A percentile compares a stretch with the other conserved stretches of the same genome.
phyloP scores from a whole-genome alignment of 257 asterid species.

The Solanum virginianum region DNA sequence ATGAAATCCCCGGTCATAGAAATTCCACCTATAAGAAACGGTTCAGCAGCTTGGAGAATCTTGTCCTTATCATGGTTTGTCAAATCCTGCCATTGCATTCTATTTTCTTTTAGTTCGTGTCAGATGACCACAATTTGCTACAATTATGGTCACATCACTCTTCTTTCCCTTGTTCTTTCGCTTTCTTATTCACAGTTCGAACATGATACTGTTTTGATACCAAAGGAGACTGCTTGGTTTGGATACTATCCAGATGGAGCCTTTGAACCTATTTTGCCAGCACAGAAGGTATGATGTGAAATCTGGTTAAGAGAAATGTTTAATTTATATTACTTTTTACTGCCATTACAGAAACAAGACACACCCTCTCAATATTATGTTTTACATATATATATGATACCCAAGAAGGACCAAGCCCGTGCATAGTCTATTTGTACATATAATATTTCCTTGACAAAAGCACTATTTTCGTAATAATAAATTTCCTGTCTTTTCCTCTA shows the following conservation, averaged over 20 bases:
- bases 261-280: slow-evolving; percentile 53
- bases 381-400: neutral
- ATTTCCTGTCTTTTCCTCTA: neutral
- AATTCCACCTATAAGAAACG: slow-evolving; percentile 76
- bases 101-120: neutral
- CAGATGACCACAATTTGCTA: neutral
- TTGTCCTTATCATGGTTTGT: slow-evolving; percentile 79
- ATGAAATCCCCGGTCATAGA: slow-evolving; percentile 59
- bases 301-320: neutral
- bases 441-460: neutral
- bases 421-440: neutral
- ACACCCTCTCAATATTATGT: neutral
- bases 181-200: slow-evolving; percentile 46
- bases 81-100: neutral
- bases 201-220: slow-evolving; percentile 81
- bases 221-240: slow-evolving; percentile 93
- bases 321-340: neutral
- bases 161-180: neutral
- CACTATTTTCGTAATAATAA: neutral
- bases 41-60: slow-evolving; percentile 68
- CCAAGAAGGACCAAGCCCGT: neutral
- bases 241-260: slow-evolving; percentile 92
- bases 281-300: slow-evolving; percentile 45
- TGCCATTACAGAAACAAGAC: neutral
- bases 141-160: neutral